phyloP scores from a whole-genome alignment of 257 asterid species.

The Solanum tarijense region DNA sequence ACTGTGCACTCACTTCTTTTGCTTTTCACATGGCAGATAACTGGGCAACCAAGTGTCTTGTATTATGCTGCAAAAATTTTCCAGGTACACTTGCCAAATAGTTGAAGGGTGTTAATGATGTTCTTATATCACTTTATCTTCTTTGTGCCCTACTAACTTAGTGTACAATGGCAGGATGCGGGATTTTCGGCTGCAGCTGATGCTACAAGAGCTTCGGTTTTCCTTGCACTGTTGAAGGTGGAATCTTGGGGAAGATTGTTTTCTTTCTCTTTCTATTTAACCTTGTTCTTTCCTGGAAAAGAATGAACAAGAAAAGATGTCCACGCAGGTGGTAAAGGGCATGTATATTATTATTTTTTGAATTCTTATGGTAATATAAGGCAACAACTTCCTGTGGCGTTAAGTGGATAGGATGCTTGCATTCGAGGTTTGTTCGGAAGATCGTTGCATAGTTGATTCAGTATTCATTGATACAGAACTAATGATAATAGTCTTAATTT shows the following conservation, averaged over 20 bases:
- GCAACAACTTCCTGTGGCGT: neutral
- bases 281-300: neutral
- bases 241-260: slow-evolving; percentile 6
- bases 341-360: neutral
- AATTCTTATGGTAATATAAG: neutral
- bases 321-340: neutral
- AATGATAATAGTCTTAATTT: neutral
- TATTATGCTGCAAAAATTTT: slow-evolving; percentile 89
- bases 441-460: neutral
- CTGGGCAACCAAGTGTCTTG: slow-evolving; percentile 98
- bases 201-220: slow-evolving; percentile 84
- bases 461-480: neutral
- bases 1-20: slow-evolving; percentile 11
- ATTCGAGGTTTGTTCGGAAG: neutral
- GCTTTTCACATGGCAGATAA: slow-evolving; percentile 50
- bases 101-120: neutral
- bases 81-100: slow-evolving; percentile 45
- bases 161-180: slow-evolving; percentile 48
- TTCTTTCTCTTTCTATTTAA: neutral
- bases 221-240: slow-evolving; percentile 84
- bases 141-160: slow-evolving; percentile 15
- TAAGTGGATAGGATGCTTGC: neutral
- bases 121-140: neutral
- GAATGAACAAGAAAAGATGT: neutral
- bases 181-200: slow-evolving; percentile 98